phyloP scores from a whole-genome alignment of 139 green algal genomes.

The Auxenochlorella pyrenoidosa region DNA sequence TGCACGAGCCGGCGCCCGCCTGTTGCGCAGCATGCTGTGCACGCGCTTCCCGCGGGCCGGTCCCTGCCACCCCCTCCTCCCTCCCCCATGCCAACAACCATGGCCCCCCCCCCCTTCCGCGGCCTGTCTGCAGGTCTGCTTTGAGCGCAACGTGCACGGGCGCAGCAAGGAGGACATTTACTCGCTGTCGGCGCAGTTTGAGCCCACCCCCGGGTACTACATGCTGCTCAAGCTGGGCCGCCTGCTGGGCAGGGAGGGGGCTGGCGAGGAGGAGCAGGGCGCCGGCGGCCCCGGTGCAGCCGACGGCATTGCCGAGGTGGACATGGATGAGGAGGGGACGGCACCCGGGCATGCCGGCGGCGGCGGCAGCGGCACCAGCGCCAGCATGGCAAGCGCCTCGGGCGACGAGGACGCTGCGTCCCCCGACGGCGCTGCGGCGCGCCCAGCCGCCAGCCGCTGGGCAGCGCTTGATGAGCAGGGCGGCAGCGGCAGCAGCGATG shows the following conservation, averaged over 20 bases:
- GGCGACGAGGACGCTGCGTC: background rate
- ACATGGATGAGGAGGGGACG: conserved; percentile 55
- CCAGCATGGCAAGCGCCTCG: background rate
- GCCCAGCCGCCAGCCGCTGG: conserved; percentile 18
- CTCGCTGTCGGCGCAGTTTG: conserved; percentile 33
- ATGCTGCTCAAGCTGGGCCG: conserved; percentile 13
- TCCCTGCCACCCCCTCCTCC: too few species aligned
- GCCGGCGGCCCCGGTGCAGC: background rate
- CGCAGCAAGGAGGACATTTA: conserved; percentile 54
- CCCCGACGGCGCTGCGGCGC: background rate
- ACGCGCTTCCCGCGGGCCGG: too few species aligned
- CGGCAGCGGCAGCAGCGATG: background rate
- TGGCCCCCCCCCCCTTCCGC: too few species aligned
- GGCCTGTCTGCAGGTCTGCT: conserved; percentile 58
- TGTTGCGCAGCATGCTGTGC: too few species aligned
- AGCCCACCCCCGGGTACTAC: conserved; percentile 58
- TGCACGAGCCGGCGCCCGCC: too few species aligned
- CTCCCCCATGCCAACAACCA: too few species aligned
- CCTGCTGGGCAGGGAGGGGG: conserved; percentile 1
- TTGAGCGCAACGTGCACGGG: conserved; percentile 56
- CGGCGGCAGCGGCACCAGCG: background rate
- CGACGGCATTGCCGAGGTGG: conserved; percentile 60
- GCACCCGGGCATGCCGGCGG: background rate
- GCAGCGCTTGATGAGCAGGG: background rate
- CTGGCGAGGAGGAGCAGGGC: too few species aligned